Conservation (phyloP, 345 rosid genomes). For the Corchorus olitorius region DNA sequence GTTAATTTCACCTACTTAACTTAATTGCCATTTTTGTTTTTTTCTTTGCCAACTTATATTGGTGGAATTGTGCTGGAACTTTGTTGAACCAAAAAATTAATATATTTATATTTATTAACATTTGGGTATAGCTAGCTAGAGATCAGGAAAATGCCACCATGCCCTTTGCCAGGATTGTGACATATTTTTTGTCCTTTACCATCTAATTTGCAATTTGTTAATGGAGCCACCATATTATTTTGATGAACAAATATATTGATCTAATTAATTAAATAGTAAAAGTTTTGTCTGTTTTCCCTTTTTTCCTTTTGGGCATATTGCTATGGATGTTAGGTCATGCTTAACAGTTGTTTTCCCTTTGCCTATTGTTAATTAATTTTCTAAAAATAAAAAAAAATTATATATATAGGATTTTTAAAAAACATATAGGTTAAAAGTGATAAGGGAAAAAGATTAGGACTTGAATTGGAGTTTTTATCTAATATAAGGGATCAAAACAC, state of each 20-base stretch:
- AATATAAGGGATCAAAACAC: not conserved
- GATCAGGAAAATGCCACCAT: not conserved
- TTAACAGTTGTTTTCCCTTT: constrained; percentile 18
- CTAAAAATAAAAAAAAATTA: not conserved
- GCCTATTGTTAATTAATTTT: not conserved
- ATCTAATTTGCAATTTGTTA: not conserved
- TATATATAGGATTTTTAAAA: not conserved
- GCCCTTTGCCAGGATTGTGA: not conserved
- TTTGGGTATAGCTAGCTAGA: no score
- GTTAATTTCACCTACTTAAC: not conserved
- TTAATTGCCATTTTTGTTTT: not conserved
- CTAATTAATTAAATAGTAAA: not conserved
- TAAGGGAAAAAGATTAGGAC: not conserved
- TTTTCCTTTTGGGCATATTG: not conserved
- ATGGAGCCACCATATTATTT: constrained; percentile 16
- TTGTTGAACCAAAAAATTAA: constrained; percentile 5
- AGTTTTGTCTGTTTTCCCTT: not conserved
- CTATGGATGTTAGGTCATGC: constrained; percentile 19
- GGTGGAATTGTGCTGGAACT: constrained; percentile 7
- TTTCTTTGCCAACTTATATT: not conserved
- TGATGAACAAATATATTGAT: no score
- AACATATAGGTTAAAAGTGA: not conserved
- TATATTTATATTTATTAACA: not conserved
- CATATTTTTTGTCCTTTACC: not conserved
- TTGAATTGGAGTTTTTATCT: not conserved